Base-by-base conservation (phyloP, 805 yeast species). In the Candida qinlingensis region DNA sequence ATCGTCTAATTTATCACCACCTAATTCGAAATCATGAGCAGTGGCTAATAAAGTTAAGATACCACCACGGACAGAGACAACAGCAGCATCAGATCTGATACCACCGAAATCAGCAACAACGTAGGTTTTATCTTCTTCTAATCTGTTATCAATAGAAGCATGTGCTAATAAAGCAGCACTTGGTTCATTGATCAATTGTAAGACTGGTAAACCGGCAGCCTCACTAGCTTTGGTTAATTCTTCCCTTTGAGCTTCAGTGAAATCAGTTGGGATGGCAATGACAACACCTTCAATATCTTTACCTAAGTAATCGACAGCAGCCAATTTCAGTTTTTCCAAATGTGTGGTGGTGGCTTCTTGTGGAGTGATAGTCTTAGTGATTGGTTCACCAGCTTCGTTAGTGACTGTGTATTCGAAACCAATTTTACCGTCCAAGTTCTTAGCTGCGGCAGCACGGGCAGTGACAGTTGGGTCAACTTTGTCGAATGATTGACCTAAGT, bases 21-120 rank as follows among this genome's bases (percentile, higher is more conserved):
- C 98, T 52, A 94, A 78, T 47, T 79, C 81, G 59, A 74, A 74
- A 66, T 87, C 86, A 64, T 90, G 96, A 50, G 81, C 80, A 56
- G 97, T 88, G 51, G 96, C 85, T 59, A 94, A 75, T 42, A 89
- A 75, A 48, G 99, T 92, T 71, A 87, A 77, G 57, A 94, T 80
- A 62, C 99, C 99, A 55, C 96, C 96, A 74, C 97, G 83, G 46
- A 85, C 87, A 38, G 97, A 83, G 60, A 94, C 74, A 45, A 94
- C 91, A 51, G 98, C 96, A 53, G 91, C 97, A 65, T 94, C 98
- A 39, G 96, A 84, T 71, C 98, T 80, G 59, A 90, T 77, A 64
- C 96, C 97, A 67, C 99, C 99, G 62, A 94, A 87, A 70, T 94
- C 99, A 47, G 96, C 95, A 58, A 94, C 97, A 44, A 89, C 95